phyloP scores from a whole-genome alignment of 2,329 filamentous ascomycete species.

The Lomentospora prolificans region DNA sequence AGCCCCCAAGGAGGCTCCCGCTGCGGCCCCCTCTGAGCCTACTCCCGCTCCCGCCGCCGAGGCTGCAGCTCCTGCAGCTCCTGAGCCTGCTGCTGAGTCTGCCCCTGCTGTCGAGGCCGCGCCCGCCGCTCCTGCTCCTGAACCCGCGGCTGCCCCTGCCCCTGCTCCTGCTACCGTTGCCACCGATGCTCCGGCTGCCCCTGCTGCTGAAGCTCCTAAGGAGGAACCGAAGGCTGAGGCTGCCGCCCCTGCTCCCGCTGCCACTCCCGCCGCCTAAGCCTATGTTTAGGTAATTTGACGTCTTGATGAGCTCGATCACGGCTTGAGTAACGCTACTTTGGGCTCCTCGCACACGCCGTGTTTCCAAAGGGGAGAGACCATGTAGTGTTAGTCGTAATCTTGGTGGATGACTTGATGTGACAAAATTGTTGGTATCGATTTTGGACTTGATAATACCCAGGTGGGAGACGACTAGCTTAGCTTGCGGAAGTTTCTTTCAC shows the following conservation, averaged over 20 bases:
- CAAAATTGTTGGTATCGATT: too few species aligned
- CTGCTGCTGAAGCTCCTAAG: conserved; percentile 14
- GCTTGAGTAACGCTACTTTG: not conserved
- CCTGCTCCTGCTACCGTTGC: conserved; percentile 8
- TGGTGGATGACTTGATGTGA: not conserved
- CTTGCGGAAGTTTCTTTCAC: not conserved
- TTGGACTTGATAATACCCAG: conserved; percentile 3
- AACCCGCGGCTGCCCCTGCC: conserved; percentile 6
- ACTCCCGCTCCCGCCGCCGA: conserved; percentile 16
- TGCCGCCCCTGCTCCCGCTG: conserved; percentile 15
- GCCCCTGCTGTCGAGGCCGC: conserved; percentile 10
- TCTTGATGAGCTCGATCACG: not conserved
- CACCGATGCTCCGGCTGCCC: conserved; percentile 9
- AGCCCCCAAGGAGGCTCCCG: conserved; percentile 18
- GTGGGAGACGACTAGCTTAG: not conserved
- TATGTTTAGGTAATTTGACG: not conserved
- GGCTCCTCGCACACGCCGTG: too few species aligned
- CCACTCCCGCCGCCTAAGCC: conserved; percentile 6
- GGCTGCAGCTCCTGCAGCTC: conserved; percentile 11
- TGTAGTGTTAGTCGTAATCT: too few species aligned
- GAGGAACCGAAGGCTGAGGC: conserved; percentile 13
- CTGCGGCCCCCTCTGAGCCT: conserved; percentile 13
- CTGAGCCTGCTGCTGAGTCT: conserved; percentile 9
- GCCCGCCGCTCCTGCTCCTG: conserved; percentile 11
- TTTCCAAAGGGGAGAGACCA: too few species aligned